Evolutionary conservation across 1,284 basidiomycete genomes (phyloP).

Genomic region (Apiotrichum sp.): DNA sequence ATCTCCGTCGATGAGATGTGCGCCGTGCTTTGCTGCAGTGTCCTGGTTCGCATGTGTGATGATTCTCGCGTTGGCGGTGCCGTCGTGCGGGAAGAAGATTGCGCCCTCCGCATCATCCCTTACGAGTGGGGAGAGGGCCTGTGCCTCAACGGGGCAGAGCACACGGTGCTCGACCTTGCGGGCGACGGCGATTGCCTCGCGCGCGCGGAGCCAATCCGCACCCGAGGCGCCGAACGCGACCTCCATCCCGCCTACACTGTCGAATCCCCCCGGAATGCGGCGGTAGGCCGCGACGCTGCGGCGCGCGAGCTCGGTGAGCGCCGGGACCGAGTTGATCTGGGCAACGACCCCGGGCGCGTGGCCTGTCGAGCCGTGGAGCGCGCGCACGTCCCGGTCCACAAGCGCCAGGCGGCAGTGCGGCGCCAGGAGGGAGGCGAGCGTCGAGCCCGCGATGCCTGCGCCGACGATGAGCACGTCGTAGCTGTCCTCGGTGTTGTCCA

Average conservation of each 20-base stretch:
- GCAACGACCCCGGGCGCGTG: conserved; percentile 31
- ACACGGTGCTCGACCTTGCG: conserved; percentile 48
- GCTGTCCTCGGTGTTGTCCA: neutral
- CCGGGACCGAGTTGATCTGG: conserved; percentile 18
- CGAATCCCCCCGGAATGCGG: conserved; percentile 14
- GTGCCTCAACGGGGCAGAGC: conserved; percentile 22
- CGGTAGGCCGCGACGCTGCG: conserved; percentile 18
- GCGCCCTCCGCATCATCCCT: conserved; percentile 6
- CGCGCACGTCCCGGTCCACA: conserved; percentile 42
- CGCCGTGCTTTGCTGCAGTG: conserved; percentile 12
- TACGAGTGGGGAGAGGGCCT: conserved; percentile 8
- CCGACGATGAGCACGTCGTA: conserved; percentile 29
- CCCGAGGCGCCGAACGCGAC: conserved; percentile 2
- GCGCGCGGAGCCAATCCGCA: conserved; percentile 9
- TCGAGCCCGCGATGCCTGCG: conserved; percentile 31
- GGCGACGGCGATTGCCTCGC: conserved; percentile 16
- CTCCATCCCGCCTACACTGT: conserved; percentile 23
- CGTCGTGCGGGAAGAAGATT: conserved; percentile 18
- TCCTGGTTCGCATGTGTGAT: conserved; percentile 15
- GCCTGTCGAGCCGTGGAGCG: conserved; percentile 23
- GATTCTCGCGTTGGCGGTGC: conserved; percentile 17
- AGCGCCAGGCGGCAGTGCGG: conserved; percentile 49
- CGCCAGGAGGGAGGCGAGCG: conserved; percentile 44
- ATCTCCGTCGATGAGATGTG: conserved; percentile 12
- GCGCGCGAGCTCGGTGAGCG: conserved; percentile 23